Conservation (phyloP, 441 rosid genomes). For the Mallotus japonicus region DNA sequence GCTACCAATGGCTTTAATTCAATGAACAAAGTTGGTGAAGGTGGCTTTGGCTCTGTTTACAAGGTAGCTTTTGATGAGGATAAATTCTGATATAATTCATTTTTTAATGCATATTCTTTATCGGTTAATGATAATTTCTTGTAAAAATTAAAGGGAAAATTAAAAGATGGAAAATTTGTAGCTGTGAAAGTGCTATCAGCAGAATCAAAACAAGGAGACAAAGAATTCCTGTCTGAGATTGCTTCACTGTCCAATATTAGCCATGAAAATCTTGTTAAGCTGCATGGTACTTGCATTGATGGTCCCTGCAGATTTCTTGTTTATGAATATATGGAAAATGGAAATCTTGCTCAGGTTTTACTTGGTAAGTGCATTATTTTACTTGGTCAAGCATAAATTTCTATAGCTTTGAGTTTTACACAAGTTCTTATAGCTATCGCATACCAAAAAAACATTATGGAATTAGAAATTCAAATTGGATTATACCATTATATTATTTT, state of each 20-base stretch:
- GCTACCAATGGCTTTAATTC: slow-evolving; percentile 41
- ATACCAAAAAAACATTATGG: too few species aligned
- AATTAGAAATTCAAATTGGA: too few species aligned
- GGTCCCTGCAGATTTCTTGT: slow-evolving; percentile 51
- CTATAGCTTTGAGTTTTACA: too few species aligned
- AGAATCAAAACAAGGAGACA: slow-evolving; percentile 48
- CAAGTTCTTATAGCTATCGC: too few species aligned
- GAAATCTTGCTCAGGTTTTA: slow-evolving; percentile 37
- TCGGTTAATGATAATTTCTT: not conserved
- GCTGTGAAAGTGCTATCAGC: slow-evolving; percentile 49
- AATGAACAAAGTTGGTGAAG: slow-evolving; percentile 46
- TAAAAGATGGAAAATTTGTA: slow-evolving; percentile 37
- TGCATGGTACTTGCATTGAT: slow-evolving; percentile 44
- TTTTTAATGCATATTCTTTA: too few species aligned
- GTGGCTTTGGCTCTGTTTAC: slow-evolving; percentile 53
- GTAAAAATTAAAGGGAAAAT: slow-evolving; percentile 33
- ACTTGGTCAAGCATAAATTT: too few species aligned
- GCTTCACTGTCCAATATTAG: slow-evolving; percentile 38
- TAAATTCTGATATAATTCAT: not conserved
- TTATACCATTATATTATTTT: too few species aligned
- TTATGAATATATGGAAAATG: slow-evolving; percentile 60
- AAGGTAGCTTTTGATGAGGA: slow-evolving; percentile 28
- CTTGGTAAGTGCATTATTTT: slow-evolving; percentile 23
- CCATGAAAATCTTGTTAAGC: slow-evolving; percentile 51
- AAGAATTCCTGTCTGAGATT: slow-evolving; percentile 46